Conservation (phyloP, 768 basidiomycete species). For the Lentinula edodes region DNA sequence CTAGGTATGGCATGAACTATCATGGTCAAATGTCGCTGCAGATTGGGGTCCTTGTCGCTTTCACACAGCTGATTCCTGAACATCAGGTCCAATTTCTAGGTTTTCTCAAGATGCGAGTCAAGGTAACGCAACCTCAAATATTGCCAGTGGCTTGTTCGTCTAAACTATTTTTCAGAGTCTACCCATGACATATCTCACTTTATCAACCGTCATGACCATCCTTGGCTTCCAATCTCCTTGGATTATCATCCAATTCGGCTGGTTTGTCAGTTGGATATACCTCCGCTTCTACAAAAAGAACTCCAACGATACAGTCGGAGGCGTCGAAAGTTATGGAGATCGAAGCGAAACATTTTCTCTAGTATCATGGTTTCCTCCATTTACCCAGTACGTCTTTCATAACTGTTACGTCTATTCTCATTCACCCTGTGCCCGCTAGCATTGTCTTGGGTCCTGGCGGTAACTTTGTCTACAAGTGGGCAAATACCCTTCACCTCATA, state of each 20-base stretch:
- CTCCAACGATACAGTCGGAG: conserved; percentile 54
- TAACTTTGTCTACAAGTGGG: conserved; percentile 62
- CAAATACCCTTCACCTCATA: conserved; percentile 69
- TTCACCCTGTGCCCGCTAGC: conserved; percentile 20
- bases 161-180: conserved; percentile 52
- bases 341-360: conserved; percentile 95
- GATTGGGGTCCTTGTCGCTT: conserved; percentile 85
- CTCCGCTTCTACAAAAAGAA: conserved; percentile 96
- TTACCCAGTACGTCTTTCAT: conserved; percentile 68
- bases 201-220: conserved; percentile 82
- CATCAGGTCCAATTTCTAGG: conserved; percentile 95
- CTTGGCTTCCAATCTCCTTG: conserved; percentile 85
- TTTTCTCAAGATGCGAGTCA: conserved; percentile 79
- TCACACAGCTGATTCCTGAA: conserved; percentile 96
- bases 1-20: conserved; percentile 82
- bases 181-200: conserved; percentile 90
- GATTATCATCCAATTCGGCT: conserved; percentile 97
- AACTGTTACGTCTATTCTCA: conserved; percentile 1
- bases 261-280: conserved; percentile 94
- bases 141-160: neutral
- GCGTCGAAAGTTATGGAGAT: conserved; percentile 79
- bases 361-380: conserved; percentile 94
- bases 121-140: conserved; percentile 43
- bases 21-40: conserved; percentile 93
- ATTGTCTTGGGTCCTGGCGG: conserved; percentile 59